Conservation (phyloP, 2,329 filamentous ascomycete species). For the Diplodia mutila region DNA sequence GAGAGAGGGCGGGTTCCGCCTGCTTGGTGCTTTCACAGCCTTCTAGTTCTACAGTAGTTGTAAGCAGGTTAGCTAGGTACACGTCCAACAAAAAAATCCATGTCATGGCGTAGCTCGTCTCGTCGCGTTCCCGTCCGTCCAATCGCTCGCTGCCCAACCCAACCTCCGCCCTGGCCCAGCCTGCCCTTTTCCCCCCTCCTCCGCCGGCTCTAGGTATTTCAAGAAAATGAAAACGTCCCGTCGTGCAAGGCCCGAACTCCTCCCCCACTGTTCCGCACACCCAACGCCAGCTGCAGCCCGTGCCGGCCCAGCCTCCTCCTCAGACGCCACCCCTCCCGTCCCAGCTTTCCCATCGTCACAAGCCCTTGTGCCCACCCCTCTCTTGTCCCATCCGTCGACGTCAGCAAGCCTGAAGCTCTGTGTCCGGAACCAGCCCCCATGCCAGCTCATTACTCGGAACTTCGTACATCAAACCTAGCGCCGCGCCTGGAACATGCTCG, state of each 20-base stretch:
- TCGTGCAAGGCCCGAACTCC: slow-evolving; percentile 23
- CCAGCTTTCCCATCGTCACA: slow-evolving; percentile 13
- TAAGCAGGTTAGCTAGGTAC: slow-evolving; percentile 15
- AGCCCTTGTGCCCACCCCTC: not conserved
- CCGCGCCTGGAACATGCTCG: slow-evolving; percentile 24
- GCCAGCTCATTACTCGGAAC: slow-evolving; percentile 24
- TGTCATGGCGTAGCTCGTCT: slow-evolving; percentile 25
- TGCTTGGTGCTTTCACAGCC: slow-evolving; percentile 17
- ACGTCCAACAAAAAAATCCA: slow-evolving; percentile 17
- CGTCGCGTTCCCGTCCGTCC: slow-evolving; percentile 23
- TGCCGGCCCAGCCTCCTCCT: slow-evolving; percentile 7
- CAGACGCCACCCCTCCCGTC: slow-evolving; percentile 5
- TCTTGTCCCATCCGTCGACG: slow-evolving; percentile 4
- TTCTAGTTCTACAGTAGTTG: slow-evolving; percentile 20
- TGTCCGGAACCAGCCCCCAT: slow-evolving; percentile 22
- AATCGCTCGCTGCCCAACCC: slow-evolving; percentile 27
- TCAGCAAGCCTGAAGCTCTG: slow-evolving; percentile 15
- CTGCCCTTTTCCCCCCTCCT: slow-evolving; percentile 9
- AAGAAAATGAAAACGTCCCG: slow-evolving; percentile 26
- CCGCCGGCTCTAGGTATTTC: slow-evolving; percentile 25
- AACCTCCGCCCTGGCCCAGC: slow-evolving; percentile 19
- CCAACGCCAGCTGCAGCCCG: slow-evolving; percentile 10
- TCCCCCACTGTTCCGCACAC: slow-evolving; percentile 14
- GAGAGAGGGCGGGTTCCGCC: not conserved
- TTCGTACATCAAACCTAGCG: slow-evolving; percentile 24